Evolutionary conservation across 1,284 basidiomycete genomes (phyloP), one percentile per base, ranked within the genome.

Genomic region (Tilletia setariae): DNA sequence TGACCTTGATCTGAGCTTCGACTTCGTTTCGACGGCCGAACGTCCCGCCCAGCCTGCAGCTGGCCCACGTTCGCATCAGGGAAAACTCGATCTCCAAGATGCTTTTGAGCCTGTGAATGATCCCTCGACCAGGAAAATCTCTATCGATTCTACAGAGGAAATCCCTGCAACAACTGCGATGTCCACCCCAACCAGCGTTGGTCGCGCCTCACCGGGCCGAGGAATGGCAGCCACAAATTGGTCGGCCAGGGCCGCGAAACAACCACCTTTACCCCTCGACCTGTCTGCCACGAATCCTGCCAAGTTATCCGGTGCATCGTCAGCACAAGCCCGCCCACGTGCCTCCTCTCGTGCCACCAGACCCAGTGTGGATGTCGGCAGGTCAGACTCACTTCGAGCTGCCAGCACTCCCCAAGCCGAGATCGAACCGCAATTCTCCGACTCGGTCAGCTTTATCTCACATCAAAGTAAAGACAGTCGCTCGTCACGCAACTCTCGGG

Each of bases 1-100:
- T 15, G 62, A 63, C 62, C 30, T 63, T 9, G 62, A 63, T 16
- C 62, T 63, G 23, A 63, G 62, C 40, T 63, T 63, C 25, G 62
- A 63, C 43, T 63, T 43, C 25, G 16, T 63, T 15, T 44, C 42
- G 6, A 63, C 42, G 9, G 62, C 62, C 11, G 62, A 63, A 25
- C 28, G 56, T 15, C 56, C 56, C 15, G 13, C 35, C 28, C 56
- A 25, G 13, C 8, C 56, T 30, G 56, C 28, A 35, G 30, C 13
- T 15, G 56, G 32, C 9, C 13, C 13, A 2, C 23, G 28, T 8
- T 15, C 56, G 23, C 28, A 13, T 35, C n/a, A 8, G 28, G 9
- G 16, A 61, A 6, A 25, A 7, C 9, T 61, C 28, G n/a, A 61
- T 40, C 32, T 61, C 7, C 56, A 61, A 30, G 28, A 15, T 16